Conservation (phyloP, 306 rosid species). For the Herpetospermum pedunculosum region DNA sequence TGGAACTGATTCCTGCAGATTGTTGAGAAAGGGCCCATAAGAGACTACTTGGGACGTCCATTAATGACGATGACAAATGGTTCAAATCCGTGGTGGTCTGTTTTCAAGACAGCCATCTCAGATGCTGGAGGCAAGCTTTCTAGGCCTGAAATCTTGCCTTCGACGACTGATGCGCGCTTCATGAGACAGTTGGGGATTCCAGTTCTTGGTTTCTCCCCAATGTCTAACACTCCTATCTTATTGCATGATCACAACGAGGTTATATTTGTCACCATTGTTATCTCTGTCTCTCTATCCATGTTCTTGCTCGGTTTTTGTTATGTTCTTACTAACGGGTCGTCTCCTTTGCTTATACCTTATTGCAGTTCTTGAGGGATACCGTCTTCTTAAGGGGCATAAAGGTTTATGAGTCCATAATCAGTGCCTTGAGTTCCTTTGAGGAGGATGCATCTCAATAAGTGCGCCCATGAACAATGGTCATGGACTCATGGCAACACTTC, state of each 20-base stretch:
- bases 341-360: slow-evolving; percentile 4
- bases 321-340: neutral
- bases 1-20: slow-evolving; percentile 24
- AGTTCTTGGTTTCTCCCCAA: slow-evolving; percentile 82
- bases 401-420: slow-evolving; percentile 75
- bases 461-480: too few relatives aligned
- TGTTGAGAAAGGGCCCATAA: slow-evolving; percentile 44
- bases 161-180: slow-evolving; percentile 70
- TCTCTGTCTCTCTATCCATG: neutral
- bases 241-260: slow-evolving; percentile 97
- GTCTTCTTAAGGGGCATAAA: slow-evolving; percentile 61
- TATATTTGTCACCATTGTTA: slow-evolving; percentile 1
- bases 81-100: slow-evolving; percentile 89
- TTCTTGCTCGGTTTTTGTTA: neutral
- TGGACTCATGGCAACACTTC: too few relatives aligned
- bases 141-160: slow-evolving; percentile 69
- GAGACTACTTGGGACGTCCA: slow-evolving; percentile 58
- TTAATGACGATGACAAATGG: slow-evolving; percentile 50
- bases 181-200: slow-evolving; percentile 73
- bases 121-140: slow-evolving; percentile 69
- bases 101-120: slow-evolving; percentile 53
- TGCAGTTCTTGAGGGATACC: slow-evolving; percentile 68
- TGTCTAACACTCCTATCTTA: slow-evolving; percentile 78
- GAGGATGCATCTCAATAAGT: slow-evolving; percentile 22
- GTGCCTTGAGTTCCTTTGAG: slow-evolving; percentile 57